Base-by-base conservation (phyloP, 2,329 filamentous ascomycete species). In the Cadophora sp. region DNA sequence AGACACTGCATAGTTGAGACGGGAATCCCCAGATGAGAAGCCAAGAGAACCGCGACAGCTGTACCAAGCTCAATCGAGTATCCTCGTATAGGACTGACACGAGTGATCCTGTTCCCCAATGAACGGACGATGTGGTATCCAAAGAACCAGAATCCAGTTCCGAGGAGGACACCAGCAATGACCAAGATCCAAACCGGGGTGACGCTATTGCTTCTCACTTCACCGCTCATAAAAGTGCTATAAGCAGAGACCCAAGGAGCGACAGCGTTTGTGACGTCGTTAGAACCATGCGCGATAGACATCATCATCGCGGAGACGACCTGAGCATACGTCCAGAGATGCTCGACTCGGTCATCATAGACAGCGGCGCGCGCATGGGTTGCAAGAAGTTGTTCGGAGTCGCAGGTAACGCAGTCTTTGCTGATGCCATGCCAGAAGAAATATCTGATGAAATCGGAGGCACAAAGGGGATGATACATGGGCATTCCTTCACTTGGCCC, bases 1-100 rank as follows among this genome's bases (percentile, higher is more conserved):
- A 93, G 93, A 78, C 91, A 93, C 90, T 90, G 90, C n/a, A 88
- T 89, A 4, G 89, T 93, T 0, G 90, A 92, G 33, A 93, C 90
- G 50, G 91, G 91, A 0, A 93, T 87, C 1, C 85, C 86, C 82
- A 85, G 91, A 76, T 92, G 0, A 89, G 91, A 81, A 91, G n/a
- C 91, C 77, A 93, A 79, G 22, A 93, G 85, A 66, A 93, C 87
- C 13, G 91, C 93, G 71, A 93, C 87, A 72, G 91, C 90, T 50
- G 91, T 90, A 53, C 91, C 91, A 85, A 93, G 86, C 77, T 93
- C 91, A 91, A 93, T 93, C 61, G 89, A 91, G 72, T 82, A 91
- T 58, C 81, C 83, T 72, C 83, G 77, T 70, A 79, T 82, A 3
- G 84, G 84, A 4, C 83, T 85, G n/a, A 65, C 45, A 8, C 55